phyloP scores from a whole-genome alignment of 371 early-diverging fungal genomes.

The Mucor sp. region DNA sequence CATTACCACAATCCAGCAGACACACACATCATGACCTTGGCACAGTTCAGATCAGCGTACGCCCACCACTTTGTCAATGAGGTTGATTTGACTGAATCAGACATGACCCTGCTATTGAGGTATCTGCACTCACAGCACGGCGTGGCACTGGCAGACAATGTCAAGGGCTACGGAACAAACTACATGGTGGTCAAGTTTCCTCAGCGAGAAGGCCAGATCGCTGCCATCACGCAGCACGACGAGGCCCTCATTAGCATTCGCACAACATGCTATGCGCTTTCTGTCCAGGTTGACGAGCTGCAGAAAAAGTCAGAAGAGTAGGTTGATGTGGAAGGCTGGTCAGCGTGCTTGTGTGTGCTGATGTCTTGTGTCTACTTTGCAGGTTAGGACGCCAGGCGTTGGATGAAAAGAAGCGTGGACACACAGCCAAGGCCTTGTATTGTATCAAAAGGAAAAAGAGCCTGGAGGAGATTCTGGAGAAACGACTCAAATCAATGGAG shows the following conservation, averaged over 20 bases:
- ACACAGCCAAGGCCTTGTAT: conserved; percentile 49
- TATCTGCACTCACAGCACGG: conserved; percentile 37
- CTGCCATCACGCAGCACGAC: conserved; percentile 48
- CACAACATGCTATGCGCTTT: conserved; percentile 47
- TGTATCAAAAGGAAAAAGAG: conserved; percentile 47
- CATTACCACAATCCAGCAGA: conserved; percentile 14
- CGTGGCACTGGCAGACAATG: conserved; percentile 30
- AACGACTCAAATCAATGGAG: conserved; percentile 51
- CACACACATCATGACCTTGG: conserved; percentile 29
- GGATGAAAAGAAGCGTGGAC: conserved; percentile 28
- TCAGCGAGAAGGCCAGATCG: conserved; percentile 10
- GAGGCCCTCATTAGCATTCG: conserved; percentile 50
- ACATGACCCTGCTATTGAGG: conserved; percentile 32
- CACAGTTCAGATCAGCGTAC: conserved; percentile 36
- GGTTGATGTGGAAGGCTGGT: conserved; percentile 17
- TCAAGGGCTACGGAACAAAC: conserved; percentile 33
- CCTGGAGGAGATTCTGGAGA: conserved; percentile 41
- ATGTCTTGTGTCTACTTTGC: background rate
- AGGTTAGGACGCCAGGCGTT: conserved; percentile 26
- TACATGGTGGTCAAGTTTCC: conserved; percentile 46
- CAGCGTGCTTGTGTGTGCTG: background rate
- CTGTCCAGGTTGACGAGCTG: conserved; percentile 49
- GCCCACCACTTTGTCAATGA: conserved; percentile 21
- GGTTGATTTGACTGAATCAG: conserved; percentile 34
- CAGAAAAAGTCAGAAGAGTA: conserved; percentile 40